These are phyloP conservation scores for Symbiodinium pilosum DNA, from an alignment of 73 alveolate species.

Conservation along the genomic window DNA sequence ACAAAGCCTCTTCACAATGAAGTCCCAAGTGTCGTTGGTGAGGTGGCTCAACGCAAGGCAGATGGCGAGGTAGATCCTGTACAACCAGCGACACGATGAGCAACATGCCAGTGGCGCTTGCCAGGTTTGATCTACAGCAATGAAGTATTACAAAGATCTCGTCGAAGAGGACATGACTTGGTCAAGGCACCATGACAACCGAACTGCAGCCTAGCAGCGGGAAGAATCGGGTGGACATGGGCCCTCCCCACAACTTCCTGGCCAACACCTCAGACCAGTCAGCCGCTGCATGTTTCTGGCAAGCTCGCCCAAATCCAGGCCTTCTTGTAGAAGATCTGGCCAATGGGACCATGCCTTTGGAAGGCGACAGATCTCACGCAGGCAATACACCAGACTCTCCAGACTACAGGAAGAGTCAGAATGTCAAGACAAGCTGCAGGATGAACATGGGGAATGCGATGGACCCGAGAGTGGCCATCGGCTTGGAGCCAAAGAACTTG, in stretches of 20 bases:
- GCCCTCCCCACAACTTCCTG: conserved; percentile 63
- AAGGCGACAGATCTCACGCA: no score
- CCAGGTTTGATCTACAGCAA: no score
- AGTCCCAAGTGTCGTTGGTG: conserved; percentile 6
- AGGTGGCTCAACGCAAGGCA: conserved; percentile 69
- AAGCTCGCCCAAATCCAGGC: not conserved
- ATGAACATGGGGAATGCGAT: conserved; percentile 93
- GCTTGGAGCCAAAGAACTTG: conserved; percentile 67
- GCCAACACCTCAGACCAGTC: conserved; percentile 1
- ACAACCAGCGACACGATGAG: not conserved
- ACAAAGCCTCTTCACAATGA: not conserved
- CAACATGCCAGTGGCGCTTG: not conserved
- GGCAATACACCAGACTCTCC: no score
- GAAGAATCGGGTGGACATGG: conserved; percentile 42
- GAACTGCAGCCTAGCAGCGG: conserved; percentile 6
- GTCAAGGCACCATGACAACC: not conserved
- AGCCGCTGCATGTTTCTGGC: no score
- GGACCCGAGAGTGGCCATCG: conserved; percentile 78
- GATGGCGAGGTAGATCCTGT: conserved; percentile 40
- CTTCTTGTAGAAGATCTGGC: conserved; percentile 93
- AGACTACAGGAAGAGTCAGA: no score
- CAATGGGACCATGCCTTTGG: conserved; percentile 57
- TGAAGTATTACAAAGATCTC: no score
- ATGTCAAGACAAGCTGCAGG: not conserved
- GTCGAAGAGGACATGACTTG: no score